Evolutionary conservation across 352 stramenopile genomes (phyloP), one percentile per base, ranked within the genome.

Genomic region (Phytopythium cucurbitacearum): DNA sequence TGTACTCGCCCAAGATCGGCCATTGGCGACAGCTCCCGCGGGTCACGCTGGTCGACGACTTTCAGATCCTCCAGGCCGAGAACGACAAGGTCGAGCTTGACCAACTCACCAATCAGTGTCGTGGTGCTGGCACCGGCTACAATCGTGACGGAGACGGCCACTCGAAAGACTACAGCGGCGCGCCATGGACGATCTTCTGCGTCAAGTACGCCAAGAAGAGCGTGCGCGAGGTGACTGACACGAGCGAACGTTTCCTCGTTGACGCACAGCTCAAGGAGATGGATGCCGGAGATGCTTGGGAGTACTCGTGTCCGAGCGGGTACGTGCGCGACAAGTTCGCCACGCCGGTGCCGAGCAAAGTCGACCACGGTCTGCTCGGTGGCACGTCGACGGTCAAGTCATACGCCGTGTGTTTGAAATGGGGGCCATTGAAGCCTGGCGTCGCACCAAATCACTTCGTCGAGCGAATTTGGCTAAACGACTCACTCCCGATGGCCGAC

Each of bases 111-210:
- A 16, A 40, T 0, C 44, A 56, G 34, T 80, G 71, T 39, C 52
- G 47, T 1, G 40, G 36, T 0, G 49, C 65, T 0, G 67, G 65
- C 7, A 40, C 56, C 7, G 55, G 59, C 16, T 77, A 77, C 46
- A 56, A 67, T 44, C 59, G 71, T n/a, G 63, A 72, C 33, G 71
- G 71, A 0, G 71, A 80, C 36, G 67, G 62, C 8, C 71, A 80
- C 47, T 80, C 71, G 13, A 72, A 71, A 21, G 67, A 80, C 46
- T 80, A 80, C 41, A 66, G 57, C 45, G 43, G 46, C 5, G 71
- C 67, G 2, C 71, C 67, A 2, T 76, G 65, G 67, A 76, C 71
- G 34, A 77, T 80, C 37, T 70, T 80, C 41, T 80, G 71, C 32
- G 53, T 73, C 39, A 54, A 57, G 10, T 76, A 76, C 44, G 32